These are phyloP conservation scores for Hansfordia pulvinata DNA, from an alignment of 2,329 filamentous ascomycete genomes.

Conservation along the genomic window DNA sequence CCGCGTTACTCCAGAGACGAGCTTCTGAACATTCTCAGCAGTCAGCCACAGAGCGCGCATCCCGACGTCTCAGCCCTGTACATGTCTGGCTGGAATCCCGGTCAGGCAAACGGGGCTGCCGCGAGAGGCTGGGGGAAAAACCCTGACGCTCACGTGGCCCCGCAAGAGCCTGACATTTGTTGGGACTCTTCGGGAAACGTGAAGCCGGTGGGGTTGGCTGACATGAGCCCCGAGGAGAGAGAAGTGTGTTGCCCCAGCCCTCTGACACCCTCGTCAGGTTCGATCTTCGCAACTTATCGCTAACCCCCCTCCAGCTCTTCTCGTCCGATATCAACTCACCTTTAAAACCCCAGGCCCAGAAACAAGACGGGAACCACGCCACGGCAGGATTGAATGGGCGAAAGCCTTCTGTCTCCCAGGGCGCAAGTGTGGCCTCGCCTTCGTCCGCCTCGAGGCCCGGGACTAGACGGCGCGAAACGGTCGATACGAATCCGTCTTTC, in stretches of 20 bases:
- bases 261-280: slow-evolving; percentile 1
- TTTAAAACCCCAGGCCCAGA: slow-evolving; percentile 72
- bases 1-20: slow-evolving; percentile 67
- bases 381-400: slow-evolving; percentile 50
- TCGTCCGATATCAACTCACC: slow-evolving; percentile 82
- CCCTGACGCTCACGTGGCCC: slow-evolving; percentile 58
- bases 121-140: slow-evolving; percentile 64
- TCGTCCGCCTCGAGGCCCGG: slow-evolving; percentile 57
- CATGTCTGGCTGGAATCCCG: slow-evolving; percentile 67
- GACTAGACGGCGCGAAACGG: slow-evolving; percentile 70
- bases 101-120: slow-evolving; percentile 49
- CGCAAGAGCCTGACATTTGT: slow-evolving; percentile 77
- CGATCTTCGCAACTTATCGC: slow-evolving; percentile 6
- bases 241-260: slow-evolving; percentile 28
- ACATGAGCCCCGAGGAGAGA: slow-evolving; percentile 52
- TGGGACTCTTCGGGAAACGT: slow-evolving; percentile 67
- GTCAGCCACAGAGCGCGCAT: slow-evolving; percentile 27
- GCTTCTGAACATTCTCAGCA: slow-evolving; percentile 59
- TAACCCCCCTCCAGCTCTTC: slow-evolving; percentile 49
- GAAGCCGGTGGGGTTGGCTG: slow-evolving; percentile 58
- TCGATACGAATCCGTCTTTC: slow-evolving; percentile 54
- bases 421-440: slow-evolving; percentile 55
- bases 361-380: slow-evolving; percentile 46
- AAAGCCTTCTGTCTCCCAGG: slow-evolving; percentile 72
- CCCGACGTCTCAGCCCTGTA: slow-evolving; percentile 56